phyloP scores from a whole-genome alignment of 2,329 filamentous ascomycete genomes.

The Aspergillus brunneoviolaceus region DNA sequence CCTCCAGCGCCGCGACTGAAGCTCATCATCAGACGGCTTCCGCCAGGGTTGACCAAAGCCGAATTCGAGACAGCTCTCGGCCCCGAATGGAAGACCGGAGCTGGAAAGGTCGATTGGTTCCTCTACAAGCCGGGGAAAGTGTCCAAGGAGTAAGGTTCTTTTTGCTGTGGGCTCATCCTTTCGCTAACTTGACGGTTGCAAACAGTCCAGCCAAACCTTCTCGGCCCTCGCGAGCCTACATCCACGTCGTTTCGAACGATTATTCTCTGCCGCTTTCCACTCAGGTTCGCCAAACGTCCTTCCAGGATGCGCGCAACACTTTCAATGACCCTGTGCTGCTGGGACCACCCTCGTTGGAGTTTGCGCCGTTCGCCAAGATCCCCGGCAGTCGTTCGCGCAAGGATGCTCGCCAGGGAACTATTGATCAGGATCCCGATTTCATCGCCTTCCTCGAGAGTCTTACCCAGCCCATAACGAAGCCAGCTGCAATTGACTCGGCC shows the following conservation, averaged over 20 bases:
- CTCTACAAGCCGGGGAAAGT: slow-evolving; percentile 72
- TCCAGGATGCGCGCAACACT: slow-evolving; percentile 80
- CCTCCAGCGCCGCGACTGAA: slow-evolving; percentile 68
- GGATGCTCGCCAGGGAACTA: slow-evolving; percentile 87
- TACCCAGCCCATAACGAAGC: slow-evolving; percentile 68
- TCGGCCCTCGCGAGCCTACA: slow-evolving; percentile 73
- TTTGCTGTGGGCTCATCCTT: neutral
- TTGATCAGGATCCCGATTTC: slow-evolving; percentile 94
- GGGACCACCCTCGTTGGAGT: slow-evolving; percentile 77
- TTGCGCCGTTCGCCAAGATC: slow-evolving; percentile 78
- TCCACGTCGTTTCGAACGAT: slow-evolving; percentile 74
- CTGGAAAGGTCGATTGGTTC: slow-evolving; percentile 82
- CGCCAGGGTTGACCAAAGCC: slow-evolving; percentile 75
- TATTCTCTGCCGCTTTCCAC: slow-evolving; percentile 68
- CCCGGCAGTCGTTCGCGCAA: slow-evolving; percentile 71
- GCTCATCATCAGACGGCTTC: slow-evolving; percentile 77
- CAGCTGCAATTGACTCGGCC: slow-evolving; percentile 50
- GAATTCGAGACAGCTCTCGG: slow-evolving; percentile 75
- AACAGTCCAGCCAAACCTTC: slow-evolving; percentile 79
- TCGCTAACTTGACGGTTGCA: neutral
- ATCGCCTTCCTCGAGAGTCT: slow-evolving; percentile 87
- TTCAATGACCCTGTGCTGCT: slow-evolving; percentile 70
- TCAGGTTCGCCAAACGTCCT: slow-evolving; percentile 65
- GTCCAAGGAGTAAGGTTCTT: slow-evolving; percentile 69
- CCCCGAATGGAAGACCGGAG: slow-evolving; percentile 76